Evolutionary conservation across 106 monocot genomes (phyloP), one percentile per base, ranked within the genome.

Genomic region (Apostasia shenzhenica): DNA sequence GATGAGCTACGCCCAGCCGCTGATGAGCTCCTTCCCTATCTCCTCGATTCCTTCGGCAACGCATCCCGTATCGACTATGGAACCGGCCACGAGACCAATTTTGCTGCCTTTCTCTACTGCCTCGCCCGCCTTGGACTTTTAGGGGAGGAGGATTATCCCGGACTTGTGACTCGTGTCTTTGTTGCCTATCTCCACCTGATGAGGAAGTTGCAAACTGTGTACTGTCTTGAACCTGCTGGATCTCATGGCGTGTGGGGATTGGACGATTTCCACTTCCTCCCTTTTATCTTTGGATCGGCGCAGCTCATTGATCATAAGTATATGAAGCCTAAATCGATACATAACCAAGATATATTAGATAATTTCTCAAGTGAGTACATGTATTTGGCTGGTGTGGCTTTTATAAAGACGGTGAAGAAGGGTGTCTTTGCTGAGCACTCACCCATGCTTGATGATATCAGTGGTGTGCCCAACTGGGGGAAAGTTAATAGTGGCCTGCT

Each of bases 261-360:
- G 3, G 99, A 99, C 26, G 99, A 99, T 59, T 93, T 87, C 78
- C 99, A 99, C 65, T 99, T 99, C 69, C 62, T 99, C 60, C 92
- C 92, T 0, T 99, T 93, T 63, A 78, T 92, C 1, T 99, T 99
- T 55, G 99, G 99, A 3, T 80, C 97, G 0, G 90, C 92, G 4
- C 99, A 99, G 87, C 72, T 99, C 12, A 73, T 99, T 6, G 97
- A 91, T 75, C 97, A 99, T 70, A 99, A 92, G 78, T 90, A 99
- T 72, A 99, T 99, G 92, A 99, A 93, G 63, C 99, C 99, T 50
- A 99, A 93, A 67, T 92, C 92, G 4, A 93, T 99, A 14, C 99
- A 92, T 41, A 99, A 99, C 65, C 81, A 78, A 39, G 99, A 99
- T 78, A 92, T 99, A 48, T 14, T 93, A 59, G 99, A 93, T 9